Evolutionary conservation across 129 eudicot species (phyloP).

Genomic region (Flaveria robusta): DNA sequence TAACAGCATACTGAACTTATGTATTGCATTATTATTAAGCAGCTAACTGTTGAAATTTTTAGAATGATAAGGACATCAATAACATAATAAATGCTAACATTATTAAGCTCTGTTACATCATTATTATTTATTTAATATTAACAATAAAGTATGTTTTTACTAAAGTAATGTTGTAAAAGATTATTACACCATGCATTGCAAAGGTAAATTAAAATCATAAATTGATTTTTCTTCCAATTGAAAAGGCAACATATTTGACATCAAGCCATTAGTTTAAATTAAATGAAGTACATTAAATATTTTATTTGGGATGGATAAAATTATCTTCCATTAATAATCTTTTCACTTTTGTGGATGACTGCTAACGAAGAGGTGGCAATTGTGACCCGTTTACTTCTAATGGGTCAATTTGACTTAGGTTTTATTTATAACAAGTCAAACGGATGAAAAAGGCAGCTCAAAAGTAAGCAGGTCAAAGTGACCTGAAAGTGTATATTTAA

Average conservation of each 20-base stretch:
- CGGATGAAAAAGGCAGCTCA: background rate
- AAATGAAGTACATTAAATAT: background rate
- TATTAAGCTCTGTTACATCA: background rate
- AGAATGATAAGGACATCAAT: constrained; percentile 22
- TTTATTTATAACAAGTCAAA: background rate
- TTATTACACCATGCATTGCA: background rate
- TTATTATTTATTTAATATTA: background rate
- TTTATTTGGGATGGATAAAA: background rate
- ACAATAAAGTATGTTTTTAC: background rate
- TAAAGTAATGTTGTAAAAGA: background rate
- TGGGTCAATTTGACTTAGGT: background rate
- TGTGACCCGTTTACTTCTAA: no score
- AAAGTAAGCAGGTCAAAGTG: background rate
- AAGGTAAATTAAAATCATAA: background rate
- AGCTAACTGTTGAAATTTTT: background rate
- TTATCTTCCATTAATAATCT: background rate
- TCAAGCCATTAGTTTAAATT: background rate
- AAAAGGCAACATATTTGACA: background rate
- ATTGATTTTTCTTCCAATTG: no score
- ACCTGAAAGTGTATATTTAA: no score
- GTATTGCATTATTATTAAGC: background rate
- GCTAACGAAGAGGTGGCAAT: background rate
- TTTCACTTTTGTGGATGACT: background rate
- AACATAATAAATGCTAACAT: constrained; percentile 9
- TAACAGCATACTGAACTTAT: background rate